Evolutionary conservation across 106 monocot species (phyloP).

Genomic region (Dioscorea dumetorum): DNA sequence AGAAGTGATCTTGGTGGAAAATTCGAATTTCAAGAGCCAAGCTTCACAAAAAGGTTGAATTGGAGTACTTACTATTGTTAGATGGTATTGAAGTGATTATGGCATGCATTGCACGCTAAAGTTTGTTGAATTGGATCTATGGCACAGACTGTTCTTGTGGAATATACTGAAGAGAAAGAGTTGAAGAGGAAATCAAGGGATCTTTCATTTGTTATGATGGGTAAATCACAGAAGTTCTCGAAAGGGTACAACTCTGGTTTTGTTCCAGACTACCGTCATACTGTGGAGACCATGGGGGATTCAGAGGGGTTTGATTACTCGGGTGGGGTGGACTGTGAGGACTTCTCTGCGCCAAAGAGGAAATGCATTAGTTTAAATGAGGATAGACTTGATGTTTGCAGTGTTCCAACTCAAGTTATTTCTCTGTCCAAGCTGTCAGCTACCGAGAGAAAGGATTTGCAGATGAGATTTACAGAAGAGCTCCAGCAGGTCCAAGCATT

Average conservation of each 20-base stretch:
- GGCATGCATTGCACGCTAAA: background rate
- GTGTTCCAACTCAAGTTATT: constrained; percentile 48
- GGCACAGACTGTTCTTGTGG: constrained; percentile 41
- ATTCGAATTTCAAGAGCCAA: no score
- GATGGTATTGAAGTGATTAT: background rate
- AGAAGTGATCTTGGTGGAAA: no score
- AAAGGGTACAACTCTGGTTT: constrained; percentile 38
- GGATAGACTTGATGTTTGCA: constrained; percentile 25
- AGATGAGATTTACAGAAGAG: constrained; percentile 44
- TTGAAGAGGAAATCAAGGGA: constrained; percentile 9
- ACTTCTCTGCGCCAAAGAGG: constrained; percentile 62
- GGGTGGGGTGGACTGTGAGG: constrained; percentile 50
- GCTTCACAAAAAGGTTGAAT: background rate
- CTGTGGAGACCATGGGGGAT: constrained; percentile 71
- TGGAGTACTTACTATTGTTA: background rate
- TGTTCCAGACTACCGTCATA: constrained; percentile 59
- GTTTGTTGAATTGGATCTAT: constrained; percentile 12
- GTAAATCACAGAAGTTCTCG: constrained; percentile 51
- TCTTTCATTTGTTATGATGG: constrained; percentile 37
- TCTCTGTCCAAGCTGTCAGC: constrained; percentile 47
- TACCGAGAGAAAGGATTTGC: constrained; percentile 37
- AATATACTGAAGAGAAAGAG: constrained; percentile 19
- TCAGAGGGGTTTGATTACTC: constrained; percentile 65
- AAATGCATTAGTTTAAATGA: constrained; percentile 61
- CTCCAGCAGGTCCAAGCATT: constrained; percentile 57